Conservation (phyloP, 768 basidiomycete genomes). For the Panaeolus cyanescens region DNA sequence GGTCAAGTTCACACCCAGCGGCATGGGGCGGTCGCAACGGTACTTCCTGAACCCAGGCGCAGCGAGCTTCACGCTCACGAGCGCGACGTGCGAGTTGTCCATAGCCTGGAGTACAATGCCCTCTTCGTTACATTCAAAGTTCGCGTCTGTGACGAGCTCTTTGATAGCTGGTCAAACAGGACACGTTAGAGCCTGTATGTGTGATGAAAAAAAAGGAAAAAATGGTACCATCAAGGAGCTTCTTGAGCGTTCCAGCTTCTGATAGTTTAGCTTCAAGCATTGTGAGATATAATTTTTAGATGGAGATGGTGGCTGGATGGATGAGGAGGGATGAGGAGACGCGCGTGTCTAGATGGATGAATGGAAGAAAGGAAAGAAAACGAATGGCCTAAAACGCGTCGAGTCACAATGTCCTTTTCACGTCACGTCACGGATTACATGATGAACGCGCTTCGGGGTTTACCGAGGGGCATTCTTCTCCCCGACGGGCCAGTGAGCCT, state of each 20-base stretch:
- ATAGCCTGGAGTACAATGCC: slow-evolving; percentile 96
- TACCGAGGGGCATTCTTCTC: too few relatives aligned
- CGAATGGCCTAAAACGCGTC: slow-evolving; percentile 37
- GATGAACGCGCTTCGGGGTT: too few relatives aligned
- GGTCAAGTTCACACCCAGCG: slow-evolving; percentile 83
- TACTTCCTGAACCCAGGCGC: slow-evolving; percentile 81
- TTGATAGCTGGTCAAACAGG: slow-evolving; percentile 75
- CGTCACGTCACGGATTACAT: slow-evolving; percentile 24
- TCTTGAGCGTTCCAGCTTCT: slow-evolving; percentile 89
- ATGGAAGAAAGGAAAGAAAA: slow-evolving; percentile 16
- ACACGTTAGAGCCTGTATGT: slow-evolving; percentile 6
- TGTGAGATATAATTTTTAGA: slow-evolving; percentile 13
- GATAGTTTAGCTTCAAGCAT: slow-evolving; percentile 93
- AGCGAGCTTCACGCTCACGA: slow-evolving; percentile 85
- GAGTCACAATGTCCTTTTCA: slow-evolving; percentile 22
- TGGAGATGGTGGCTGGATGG: slow-evolving; percentile 9
- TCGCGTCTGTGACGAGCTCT: slow-evolving; percentile 96
- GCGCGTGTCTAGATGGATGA: slow-evolving; percentile 21
- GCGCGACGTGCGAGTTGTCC: slow-evolving; percentile 99
- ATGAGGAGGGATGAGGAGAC: slow-evolving; percentile 6
- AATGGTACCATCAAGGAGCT: slow-evolving; percentile 83
- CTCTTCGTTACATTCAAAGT: slow-evolving; percentile 96
- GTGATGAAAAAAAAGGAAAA: background rate
- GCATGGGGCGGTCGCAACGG: slow-evolving; percentile 95
- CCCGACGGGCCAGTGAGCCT: too few relatives aligned